Evolutionary conservation across 768 basidiomycete genomes (phyloP), one percentile per base, ranked within the genome.

Genomic region (Mrakia frigida): DNA sequence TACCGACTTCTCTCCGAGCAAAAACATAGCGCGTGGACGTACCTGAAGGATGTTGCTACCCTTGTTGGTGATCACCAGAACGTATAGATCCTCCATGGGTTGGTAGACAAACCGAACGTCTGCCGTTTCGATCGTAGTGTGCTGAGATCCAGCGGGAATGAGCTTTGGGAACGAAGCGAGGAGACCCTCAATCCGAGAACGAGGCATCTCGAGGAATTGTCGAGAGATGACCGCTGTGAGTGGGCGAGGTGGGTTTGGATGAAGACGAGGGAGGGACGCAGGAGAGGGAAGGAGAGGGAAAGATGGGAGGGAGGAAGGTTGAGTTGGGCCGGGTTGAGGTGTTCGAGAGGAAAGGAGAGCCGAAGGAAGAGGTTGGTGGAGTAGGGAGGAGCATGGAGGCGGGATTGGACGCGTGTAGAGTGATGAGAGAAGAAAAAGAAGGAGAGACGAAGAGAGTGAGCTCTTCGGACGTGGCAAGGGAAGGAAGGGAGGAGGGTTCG

Each of bases 71-170:
- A 98, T 95, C 79, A 98, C 87, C 79, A 98, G 87, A 77, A 98
- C 96, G 84, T 98, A 98, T 35, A 98, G 89, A 83, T 98, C 94
- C 83, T 97, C 94, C 65, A 98, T 88, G 0, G 94, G 94, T 81
- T 97, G 94, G 84, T 96, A 98, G 78, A 98, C 94, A 82, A 94
- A 98, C 80, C 94, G 91, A 70, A 96, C 94, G 84, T 99, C 94
- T 53, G 91, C 84, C 0, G 93, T 97, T 86, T 93, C 95, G 80
- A 96, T 91, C n/a, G 93, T 92, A 5, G 95, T 97, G 83, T 98
- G 94, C 84, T 97, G 94, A 35, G 90, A 93, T 81, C 92, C 93
- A 73, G 92, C 88, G 4, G 95, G 94, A 79, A 99, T 97, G 80
- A 98, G 89, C 83, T 97, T 98, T 2, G 95, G 94, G 87, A 98